Percentiles rank a stretch among this genome's conserved stretches.
Conservation (phyloP, 352 stramenopile genomes). For the Globisporangium emineosum region DNA sequence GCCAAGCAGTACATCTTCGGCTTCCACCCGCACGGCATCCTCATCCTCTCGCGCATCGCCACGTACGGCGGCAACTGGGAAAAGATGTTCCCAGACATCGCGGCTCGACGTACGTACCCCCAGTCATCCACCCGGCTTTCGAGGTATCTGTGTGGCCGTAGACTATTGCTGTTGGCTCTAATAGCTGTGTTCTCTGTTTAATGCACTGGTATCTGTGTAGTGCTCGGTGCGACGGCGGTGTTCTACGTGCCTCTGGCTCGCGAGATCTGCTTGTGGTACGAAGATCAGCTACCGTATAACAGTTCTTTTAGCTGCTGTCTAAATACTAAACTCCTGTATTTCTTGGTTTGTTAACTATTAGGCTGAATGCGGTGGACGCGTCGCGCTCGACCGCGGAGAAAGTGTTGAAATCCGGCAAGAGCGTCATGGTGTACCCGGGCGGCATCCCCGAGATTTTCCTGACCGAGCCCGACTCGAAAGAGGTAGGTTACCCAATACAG, state of each 20-base stretch:
- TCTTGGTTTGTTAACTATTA: not conserved
- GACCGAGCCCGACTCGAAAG: constrained; percentile 65
- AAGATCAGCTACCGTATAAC: no score
- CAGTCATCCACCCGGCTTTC: no score
- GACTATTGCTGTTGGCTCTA: no score
- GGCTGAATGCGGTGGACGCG: constrained; percentile 65
- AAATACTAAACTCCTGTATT: no score
- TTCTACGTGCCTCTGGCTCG: constrained; percentile 22
- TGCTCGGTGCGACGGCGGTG: constrained; percentile 15
- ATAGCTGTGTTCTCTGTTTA: no score
- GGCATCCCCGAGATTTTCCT: constrained; percentile 80
- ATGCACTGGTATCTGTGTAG: not conserved
- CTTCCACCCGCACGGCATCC: constrained; percentile 45
- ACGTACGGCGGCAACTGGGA: constrained; percentile 40
- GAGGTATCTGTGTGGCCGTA: no score
- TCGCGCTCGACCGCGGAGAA: constrained; percentile 73
- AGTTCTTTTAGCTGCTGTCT: not conserved
- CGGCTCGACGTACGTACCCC: constrained; percentile 10
- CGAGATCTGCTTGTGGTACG: constrained; percentile 22
- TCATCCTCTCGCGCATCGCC: constrained; percentile 38
- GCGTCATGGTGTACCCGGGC: constrained; percentile 73
- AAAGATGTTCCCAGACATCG: constrained; percentile 28
- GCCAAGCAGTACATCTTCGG: constrained; percentile 35
- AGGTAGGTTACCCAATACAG: no score
- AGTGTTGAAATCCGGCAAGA: constrained; percentile 60